Conservation (phyloP, 164 flowering plant species). For the Vitis amurensis region DNA sequence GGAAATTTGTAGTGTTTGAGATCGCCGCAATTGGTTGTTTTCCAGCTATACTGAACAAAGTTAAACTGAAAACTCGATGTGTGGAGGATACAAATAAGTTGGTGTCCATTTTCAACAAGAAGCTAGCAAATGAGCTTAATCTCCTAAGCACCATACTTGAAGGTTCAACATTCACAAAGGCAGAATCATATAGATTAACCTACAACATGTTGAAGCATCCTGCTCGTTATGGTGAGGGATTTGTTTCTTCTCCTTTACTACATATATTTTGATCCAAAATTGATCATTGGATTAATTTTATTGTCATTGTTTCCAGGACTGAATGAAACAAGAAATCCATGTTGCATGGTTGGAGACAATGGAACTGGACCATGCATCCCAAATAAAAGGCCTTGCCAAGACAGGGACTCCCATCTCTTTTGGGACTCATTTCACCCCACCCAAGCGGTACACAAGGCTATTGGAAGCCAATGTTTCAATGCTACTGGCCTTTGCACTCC, state of each 20-base stretch:
- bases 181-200: too few species aligned
- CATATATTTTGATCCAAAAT: too few species aligned
- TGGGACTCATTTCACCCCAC: not conserved
- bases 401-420: not conserved
- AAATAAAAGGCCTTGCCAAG: not conserved
- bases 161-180: too few species aligned
- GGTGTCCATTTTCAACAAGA: not conserved
- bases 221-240: not conserved
- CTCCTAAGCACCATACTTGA: too few species aligned
- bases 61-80: not conserved
- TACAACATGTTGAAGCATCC: not conserved
- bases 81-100: not conserved
- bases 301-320: not conserved
- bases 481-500: not conserved
- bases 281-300: not conserved
- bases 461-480: not conserved
- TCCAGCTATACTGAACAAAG: not conserved
- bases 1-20: not conserved
- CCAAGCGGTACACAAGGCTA: not conserved
- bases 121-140: not conserved
- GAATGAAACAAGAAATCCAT: not conserved
- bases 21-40: not conserved
- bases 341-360: not conserved
- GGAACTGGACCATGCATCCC: too few species aligned
- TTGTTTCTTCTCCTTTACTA: too few species aligned